Conservation (phyloP, 2,329 filamentous ascomycete genomes). For the Ceratocystis huliohia region DNA sequence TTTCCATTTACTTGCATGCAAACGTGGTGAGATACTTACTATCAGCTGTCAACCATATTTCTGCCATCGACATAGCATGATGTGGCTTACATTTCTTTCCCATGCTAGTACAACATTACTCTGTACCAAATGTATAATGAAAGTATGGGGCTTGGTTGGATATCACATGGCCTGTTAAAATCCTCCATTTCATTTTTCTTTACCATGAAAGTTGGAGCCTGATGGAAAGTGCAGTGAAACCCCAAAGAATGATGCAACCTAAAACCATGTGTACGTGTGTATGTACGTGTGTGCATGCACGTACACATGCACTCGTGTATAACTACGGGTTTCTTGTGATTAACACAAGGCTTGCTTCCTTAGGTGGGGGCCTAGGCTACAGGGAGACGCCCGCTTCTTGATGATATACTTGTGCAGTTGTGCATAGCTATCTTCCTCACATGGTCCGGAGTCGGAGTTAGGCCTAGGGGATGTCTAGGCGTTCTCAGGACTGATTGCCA, state of each 20-base stretch:
- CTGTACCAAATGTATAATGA: not conserved
- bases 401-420: too few species aligned
- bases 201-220: not conserved
- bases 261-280: not conserved
- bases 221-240: not conserved
- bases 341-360: not conserved
- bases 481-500: too few species aligned
- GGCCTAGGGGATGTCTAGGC: not conserved
- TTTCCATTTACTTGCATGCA: not conserved
- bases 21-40: not conserved
- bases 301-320: not conserved
- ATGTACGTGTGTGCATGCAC: not conserved
- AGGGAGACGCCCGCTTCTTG: too few species aligned
- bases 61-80: not conserved
- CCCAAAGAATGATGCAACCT: conserved; percentile 5
- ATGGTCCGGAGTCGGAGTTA: not conserved
- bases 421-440: too few species aligned
- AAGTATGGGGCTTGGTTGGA: not conserved
- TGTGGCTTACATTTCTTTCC: not conserved
- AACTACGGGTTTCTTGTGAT: not conserved
- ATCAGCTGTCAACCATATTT: not conserved
- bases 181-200: not conserved
- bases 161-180: not conserved
- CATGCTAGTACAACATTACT: not conserved
- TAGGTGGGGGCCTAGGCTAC: not conserved